Evolutionary conservation across 176 grass and related monocot genomes (phyloP), one percentile per base, ranked within the genome.

Genomic region (Ensete glaucum): DNA sequence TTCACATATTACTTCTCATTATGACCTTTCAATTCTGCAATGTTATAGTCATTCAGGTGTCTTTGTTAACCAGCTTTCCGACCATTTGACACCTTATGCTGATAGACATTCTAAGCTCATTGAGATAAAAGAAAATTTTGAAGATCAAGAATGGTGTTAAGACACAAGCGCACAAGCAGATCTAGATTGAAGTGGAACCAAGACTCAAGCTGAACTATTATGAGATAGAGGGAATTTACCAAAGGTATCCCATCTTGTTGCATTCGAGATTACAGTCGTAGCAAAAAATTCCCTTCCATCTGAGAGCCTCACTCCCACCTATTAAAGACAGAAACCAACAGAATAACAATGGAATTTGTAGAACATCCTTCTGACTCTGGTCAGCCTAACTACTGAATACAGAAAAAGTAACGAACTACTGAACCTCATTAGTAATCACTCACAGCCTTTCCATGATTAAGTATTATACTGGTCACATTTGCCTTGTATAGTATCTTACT

Each of bases 171-270:
- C 29, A 48, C 17, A 69, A 14, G 14, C 2, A 26, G 2, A 66
- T 29, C 22, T 3, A 26, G 29, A 13, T 69, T 14, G 15, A 69
- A 69, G 14, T 49, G 12, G 3, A 50, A 50, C 8, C 17, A 76
- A 26, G n/a, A 9, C 11, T 26, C 9, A 9, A 54, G 7, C 21
- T 73, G 52, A 73, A 57, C 9, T 17, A 27, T 29, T 56, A 15
- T 52, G 19, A 9, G 11, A 23, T 17, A 72, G 21, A 62, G 57
- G 20, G n/a, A 11, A 50, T 78, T 84, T 92, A 97, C 93, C 93
- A 78, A 97, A 97, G 6, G 93, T 97, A 80, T 97, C 93, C 93
- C 93, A 97, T 97, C 93, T 90, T 9, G 93, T 97, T 29, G 93
- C 93, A 90, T 97, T 97, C 60, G 90, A 97, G 86, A 97, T 97